Evolutionary conservation across 2,329 filamentous ascomycete genomes (phyloP), one percentile per base, ranked within the genome.

Genomic region (Dactylellina sp.): DNA sequence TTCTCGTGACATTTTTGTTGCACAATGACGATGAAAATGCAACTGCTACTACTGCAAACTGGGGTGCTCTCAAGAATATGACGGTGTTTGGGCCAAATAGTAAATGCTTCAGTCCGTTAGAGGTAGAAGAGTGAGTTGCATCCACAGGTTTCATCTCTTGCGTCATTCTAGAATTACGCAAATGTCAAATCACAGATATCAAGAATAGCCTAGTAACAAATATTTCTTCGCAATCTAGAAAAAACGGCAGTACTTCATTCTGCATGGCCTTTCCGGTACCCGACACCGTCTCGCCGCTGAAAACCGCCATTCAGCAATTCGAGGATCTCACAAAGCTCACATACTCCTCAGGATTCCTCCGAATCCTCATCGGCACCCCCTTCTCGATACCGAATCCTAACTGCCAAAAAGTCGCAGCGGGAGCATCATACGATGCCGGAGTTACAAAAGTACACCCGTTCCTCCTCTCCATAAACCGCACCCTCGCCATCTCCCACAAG

Each of bases 181-280:
- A n/a, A n/a, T n/a, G n/a, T n/a, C n/a, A n/a, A n/a, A n/a, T 32
- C 20, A 16, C 16, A 42, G 42, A 24, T 24, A 56, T 25, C 22
- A 50, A 16, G 7, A 37, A 14, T 24, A 35, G 18, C 42, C 12
- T 22, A 52, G 16, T 55, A 57, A 52, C 37, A 11, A 6, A 6
- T 9, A n/a, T 55, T 40, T 14, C 4, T 32, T 28, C 16, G n/a
- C 49, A 32, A 37, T 37, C 28, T 63, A 74, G 70, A 62, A 74
- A 61, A 7, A 61, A 74, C n/a, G 70, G 70, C 4, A 66, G 61
- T 32, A 74, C 70, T 1, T 74, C 70, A 12, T 74, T 74, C 49
- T 74, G 70, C 46, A 74, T 74, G 70, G 70, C 70, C 14, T 74
- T 74, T 32, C 70, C 70, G 39, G 66, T 74, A 14, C 70, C 71